Base-by-base conservation (phyloP, 2,329 filamentous ascomycete species). In the Thyridium curvatum region DNA sequence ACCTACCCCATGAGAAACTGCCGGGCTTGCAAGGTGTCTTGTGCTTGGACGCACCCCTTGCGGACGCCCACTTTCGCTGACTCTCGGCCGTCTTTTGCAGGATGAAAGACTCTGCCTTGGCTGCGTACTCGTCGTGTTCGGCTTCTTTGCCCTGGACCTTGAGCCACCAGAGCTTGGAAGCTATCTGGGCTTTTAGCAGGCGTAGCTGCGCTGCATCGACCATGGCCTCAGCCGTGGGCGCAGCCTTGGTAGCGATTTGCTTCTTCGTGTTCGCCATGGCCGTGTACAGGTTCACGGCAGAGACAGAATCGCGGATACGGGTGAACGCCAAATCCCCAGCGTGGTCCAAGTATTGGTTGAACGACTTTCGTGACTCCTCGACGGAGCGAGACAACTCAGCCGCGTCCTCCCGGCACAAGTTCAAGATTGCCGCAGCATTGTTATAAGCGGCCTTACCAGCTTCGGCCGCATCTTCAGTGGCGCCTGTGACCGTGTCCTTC, bases 401-500 rank as follows among this genome's bases (percentile, higher is more conserved):
- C 10, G 21, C 21, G 10, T 26, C 10, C 10, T 26, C 21, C 21
- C 21, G 21, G 10, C 10, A 26, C 21, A 6, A 6, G 21, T 10
- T 10, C 6, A 26, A 10, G 21, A 10, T 10, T 26, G 21, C 21
- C 21, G 21, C 16, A 13, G 29, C 32, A 16, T 14, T 14, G 7
- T 28, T 33, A 17, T 44, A 43, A 12, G 52, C 44, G 4, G 46
- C 37, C 13, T 53, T 49, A 17, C 45, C 40, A 18, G 41, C 45
- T 21, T 55, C 54, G 6, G 44, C 46, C 4, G 44, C 62, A 8
- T 55, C 59, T 17, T 51, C 55, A n/a, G 65, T 62, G 8, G 65
- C 64, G 30, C 61, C 60, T 8, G 59, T 60, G 8, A 73, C 52
- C 32, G 61, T 62, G 32, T 66, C 61, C 12, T 66, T 61, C 4